Evolutionary conservation across 495 filamentous ascomycete genomes (phyloP).

Genomic region (Stereocaulon alpinum): DNA sequence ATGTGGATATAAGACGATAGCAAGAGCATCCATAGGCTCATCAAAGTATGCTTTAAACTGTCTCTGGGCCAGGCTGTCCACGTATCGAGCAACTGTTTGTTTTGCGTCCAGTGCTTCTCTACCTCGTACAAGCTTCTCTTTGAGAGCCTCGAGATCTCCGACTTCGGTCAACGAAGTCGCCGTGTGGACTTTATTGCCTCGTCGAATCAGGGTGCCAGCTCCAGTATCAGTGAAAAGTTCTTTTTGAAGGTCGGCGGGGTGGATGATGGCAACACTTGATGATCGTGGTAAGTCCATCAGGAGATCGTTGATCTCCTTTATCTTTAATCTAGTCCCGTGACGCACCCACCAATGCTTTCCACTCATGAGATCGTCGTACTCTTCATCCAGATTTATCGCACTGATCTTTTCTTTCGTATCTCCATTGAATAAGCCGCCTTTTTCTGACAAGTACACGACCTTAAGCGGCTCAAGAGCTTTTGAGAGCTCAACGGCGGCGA

Average conservation of each 20-base stretch:
- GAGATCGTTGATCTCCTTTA: slow-evolving; percentile 95
- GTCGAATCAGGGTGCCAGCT: slow-evolving; percentile 86
- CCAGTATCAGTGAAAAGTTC: slow-evolving; percentile 52
- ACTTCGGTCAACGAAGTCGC: slow-evolving; percentile 68
- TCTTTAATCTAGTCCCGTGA: slow-evolving; percentile 93
- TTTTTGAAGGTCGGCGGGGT: slow-evolving; percentile 88
- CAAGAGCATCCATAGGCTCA: slow-evolving; percentile 90
- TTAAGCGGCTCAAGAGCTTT: slow-evolving; percentile 85
- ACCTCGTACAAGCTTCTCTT: slow-evolving; percentile 75
- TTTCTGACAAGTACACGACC: slow-evolving; percentile 97
- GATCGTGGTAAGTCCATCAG: slow-evolving; percentile 77
- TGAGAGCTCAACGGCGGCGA: slow-evolving; percentile 88
- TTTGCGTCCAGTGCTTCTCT: slow-evolving; percentile 75
- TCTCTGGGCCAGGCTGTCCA: slow-evolving; percentile 62
- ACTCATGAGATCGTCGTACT: slow-evolving; percentile 88
- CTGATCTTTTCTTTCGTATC: slow-evolving; percentile 93
- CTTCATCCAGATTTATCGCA: slow-evolving; percentile 94
- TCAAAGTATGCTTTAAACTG: slow-evolving; percentile 93
- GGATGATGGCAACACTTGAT: slow-evolving; percentile 95
- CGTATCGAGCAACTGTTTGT: slow-evolving; percentile 76
- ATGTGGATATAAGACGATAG: slow-evolving; percentile 73
- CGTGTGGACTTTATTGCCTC: slow-evolving; percentile 81
- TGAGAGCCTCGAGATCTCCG: slow-evolving; percentile 62
- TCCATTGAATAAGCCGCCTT: slow-evolving; percentile 91
- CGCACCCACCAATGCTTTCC: slow-evolving; percentile 80